phyloP scores from a whole-genome alignment of 345 rosid species.

The Toxicodendron radicans region DNA sequence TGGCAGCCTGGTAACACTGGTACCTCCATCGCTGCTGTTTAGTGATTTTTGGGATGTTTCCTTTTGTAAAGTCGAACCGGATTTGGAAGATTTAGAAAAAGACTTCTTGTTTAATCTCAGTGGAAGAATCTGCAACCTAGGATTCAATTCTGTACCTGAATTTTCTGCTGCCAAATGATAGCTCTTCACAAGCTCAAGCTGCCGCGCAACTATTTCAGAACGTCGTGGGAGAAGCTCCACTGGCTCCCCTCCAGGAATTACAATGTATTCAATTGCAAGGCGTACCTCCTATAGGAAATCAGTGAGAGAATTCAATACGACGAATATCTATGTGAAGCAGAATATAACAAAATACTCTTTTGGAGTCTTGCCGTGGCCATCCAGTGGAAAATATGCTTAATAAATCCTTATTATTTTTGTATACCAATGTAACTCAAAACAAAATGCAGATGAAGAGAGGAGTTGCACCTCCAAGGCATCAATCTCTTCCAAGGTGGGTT shows the following conservation, averaged over 20 bases:
- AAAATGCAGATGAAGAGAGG: conserved; percentile 2
- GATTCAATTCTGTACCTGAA: conserved; percentile 73
- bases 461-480: conserved; percentile 89
- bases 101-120: conserved; percentile 49
- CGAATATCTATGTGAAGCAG: neutral
- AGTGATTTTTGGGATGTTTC: conserved; percentile 22
- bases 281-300: conserved; percentile 66
- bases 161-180: conserved; percentile 85
- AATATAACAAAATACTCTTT: neutral
- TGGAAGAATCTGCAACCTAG: conserved; percentile 93
- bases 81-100: conserved; percentile 35
- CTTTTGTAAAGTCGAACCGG: conserved; percentile 24
- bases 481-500: conserved; percentile 92
- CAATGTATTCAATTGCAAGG: conserved; percentile 88
- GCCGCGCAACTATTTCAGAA: conserved; percentile 79
- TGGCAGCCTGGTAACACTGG: conserved; percentile 63
- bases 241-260: conserved; percentile 92
- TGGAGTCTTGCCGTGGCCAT: too few species aligned
- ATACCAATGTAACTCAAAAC: too few species aligned
- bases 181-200: conserved; percentile 89
- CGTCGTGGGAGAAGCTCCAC: conserved; percentile 95
- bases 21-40: conserved; percentile 36
- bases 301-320: conserved; percentile 14
- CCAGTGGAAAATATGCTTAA: too few species aligned
- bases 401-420: too few species aligned